Base-by-base conservation (phyloP, 1,284 basidiomycete genomes). In the Caloboletus inedulis region DNA sequence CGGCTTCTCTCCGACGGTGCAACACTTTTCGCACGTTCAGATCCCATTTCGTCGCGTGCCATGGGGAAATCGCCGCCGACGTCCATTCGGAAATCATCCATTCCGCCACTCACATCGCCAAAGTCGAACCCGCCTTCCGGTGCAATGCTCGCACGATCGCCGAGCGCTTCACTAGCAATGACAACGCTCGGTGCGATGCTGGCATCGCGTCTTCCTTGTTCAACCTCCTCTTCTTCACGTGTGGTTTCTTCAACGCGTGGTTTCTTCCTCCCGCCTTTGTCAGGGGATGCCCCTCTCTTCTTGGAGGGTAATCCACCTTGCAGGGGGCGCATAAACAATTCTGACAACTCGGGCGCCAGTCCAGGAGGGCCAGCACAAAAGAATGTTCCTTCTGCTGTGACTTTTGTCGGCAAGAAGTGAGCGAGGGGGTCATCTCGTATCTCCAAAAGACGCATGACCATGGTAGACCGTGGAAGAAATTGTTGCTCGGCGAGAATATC, bases 361-460 rank as follows among this genome's bases (percentile, higher is more conserved):
- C 90, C 91, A 12, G 85, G 84, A 12, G 91, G 91, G 0, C 87
- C 93, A 42, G 86, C 89, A 61, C 81, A 90, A 68, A 94, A 85
- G 70, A 85, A 86, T 12, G 82, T 83, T 16, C 84, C 87, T 41
- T 82, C 79, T 8, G 84, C 74, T 6, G 85, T 87, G 35, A 80
- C 74, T 64, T 81, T 87, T 1, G 84, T 90, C 1, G 94, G 92
- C 45, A 95, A 72, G 73, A 96, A 95, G 66, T 94, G 86, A 3
- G 85, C 75, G 3, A 90, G 73, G 14, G 94, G 94, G 62, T 97
- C 91, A 23, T 87, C 83, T 34, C 89, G 84, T 61, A 96, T 92
- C 63, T 90, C 85, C 47, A 90, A 77, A 9, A 96, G 77, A 21
- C 87, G 85, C 78, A 93, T 85, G 48, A 92, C 82, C 47, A 89